Conservation (phyloP, 1,139 yeast species). For the Candida sanyaensis region DNA sequence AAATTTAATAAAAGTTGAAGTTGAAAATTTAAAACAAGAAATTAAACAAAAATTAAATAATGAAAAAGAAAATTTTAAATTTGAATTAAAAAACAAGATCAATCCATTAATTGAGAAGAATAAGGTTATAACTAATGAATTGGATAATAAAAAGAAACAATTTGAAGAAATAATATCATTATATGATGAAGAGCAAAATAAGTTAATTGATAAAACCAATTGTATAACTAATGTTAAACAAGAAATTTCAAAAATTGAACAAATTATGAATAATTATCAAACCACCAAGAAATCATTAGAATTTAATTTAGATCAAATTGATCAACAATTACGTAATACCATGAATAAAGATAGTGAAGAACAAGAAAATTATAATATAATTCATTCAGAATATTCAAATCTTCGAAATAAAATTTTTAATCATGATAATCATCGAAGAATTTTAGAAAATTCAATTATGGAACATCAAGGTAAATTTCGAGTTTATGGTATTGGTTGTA, state of each 20-base stretch:
- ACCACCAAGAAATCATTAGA: constrained; percentile 5
- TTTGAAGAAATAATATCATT: background rate
- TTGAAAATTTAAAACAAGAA: constrained; percentile 14
- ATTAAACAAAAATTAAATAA: constrained; percentile 12
- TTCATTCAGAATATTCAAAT: constrained; percentile 11
- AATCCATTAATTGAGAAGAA: background rate
- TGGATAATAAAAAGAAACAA: background rate
- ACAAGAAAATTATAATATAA: constrained; percentile 10
- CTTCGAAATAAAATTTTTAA: constrained; percentile 20
- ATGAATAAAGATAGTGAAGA: constrained; percentile 4
- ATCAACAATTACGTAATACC: background rate
- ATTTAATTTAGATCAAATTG: constrained; percentile 3
- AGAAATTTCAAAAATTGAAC: constrained; percentile 9
- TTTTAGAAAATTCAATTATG: constrained; percentile 55
- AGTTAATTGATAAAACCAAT: constrained; percentile 1
- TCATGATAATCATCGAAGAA: constrained; percentile 33
- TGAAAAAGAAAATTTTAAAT: constrained; percentile 21
- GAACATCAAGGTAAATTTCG: constrained; percentile 42
- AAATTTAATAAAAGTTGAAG: constrained; percentile 13
- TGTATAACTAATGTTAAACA: constrained; percentile 8
- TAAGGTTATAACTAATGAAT: background rate
- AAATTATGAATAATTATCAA: constrained; percentile 9
- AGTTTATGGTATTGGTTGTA: constrained; percentile 26
- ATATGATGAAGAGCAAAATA: constrained; percentile 10
- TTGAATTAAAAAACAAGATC: constrained; percentile 17